Evolutionary conservation across 768 basidiomycete species (phyloP).

Genomic region (Tephrocybe rancida): DNA sequence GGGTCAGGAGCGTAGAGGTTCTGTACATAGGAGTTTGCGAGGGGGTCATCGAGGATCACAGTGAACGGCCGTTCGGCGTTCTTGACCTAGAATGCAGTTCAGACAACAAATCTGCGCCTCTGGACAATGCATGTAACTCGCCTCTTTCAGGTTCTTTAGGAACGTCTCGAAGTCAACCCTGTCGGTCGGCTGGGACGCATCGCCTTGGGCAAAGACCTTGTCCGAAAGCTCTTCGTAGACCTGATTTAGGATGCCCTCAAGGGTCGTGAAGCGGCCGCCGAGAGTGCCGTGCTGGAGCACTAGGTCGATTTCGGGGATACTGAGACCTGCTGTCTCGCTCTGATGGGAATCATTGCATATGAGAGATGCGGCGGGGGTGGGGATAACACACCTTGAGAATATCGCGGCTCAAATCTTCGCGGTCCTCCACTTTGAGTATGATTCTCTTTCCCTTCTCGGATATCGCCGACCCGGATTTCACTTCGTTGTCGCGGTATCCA

Average conservation of each 20-base stretch:
- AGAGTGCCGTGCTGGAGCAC: slow-evolving; percentile 91
- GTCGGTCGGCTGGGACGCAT: slow-evolving; percentile 53
- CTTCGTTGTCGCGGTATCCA: slow-evolving; percentile 97
- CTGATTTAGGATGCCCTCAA: slow-evolving; percentile 94
- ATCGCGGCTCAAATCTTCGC: slow-evolving; percentile 91
- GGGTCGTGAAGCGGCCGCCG: slow-evolving; percentile 95
- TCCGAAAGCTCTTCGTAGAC: slow-evolving; percentile 93
- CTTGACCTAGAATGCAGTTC: slow-evolving; percentile 59
- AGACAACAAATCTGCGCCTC: background rate
- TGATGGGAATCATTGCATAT: slow-evolving; percentile 28
- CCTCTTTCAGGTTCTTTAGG: slow-evolving; percentile 74
- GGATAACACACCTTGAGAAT: slow-evolving; percentile 78
- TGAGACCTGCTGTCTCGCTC: slow-evolving; percentile 92
- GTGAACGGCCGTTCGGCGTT: slow-evolving; percentile 82
- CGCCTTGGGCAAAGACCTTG: slow-evolving; percentile 80
- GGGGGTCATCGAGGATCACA: slow-evolving; percentile 91
- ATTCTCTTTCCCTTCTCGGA: slow-evolving; percentile 87
- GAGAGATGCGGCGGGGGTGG: background rate
- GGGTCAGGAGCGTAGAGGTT: slow-evolving; percentile 97
- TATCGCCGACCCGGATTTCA: slow-evolving; percentile 92
- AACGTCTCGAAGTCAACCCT: slow-evolving; percentile 73
- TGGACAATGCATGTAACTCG: slow-evolving; percentile 29
- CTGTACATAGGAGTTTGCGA: slow-evolving; percentile 95
- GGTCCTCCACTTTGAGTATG: slow-evolving; percentile 86
- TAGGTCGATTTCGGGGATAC: slow-evolving; percentile 94